Base-by-base conservation (phyloP, 768 basidiomycete genomes). In the Calocybe gangraenosa region DNA sequence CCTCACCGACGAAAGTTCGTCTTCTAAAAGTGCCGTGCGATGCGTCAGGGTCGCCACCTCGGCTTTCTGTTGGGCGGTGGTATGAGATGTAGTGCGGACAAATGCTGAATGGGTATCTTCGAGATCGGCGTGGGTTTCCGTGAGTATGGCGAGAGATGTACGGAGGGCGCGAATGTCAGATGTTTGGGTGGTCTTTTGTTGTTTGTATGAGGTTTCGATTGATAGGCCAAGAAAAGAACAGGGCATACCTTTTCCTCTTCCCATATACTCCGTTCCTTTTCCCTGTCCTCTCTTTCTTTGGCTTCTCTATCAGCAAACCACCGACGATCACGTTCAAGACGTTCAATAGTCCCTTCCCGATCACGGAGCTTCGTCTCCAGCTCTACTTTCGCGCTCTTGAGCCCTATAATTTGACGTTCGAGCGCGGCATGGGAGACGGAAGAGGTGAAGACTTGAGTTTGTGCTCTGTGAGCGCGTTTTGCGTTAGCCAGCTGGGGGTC, bases 281-380 rank as follows among this genome's bases (percentile, higher is more conserved):
- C 81, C 61, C 78, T 84, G 61, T 82, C 84, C 47, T 81, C 78
- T 18, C 78, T 67, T 49, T 88, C 85, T 30, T 81, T 78, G 39
- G 74, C 68, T 59, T 89, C 87, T 3, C 82, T 63, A 50, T 88
- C 84, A 0, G 81, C 67, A 40, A 88, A 71, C 68, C 73, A 87
- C 14, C 84, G 66, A 30, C 87, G 66, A 56, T 91, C 88, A 14
- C 75, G 67, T 55, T 89, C 84, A 8, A 92, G 69, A 35, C 79
- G 66, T 34, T 86, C 84, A 20, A 90, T 73, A 18, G 66, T 59
- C 1, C 71, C 51, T 2, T 87, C 82, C 57, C 76, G 79, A 61
- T 89, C 82, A 23, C 81, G 70, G 3, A 89, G 65, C 58, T 81
- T 82, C 10, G 74, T 71, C 59, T 89, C 85, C 30, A 87, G 65